Percentiles rank a stretch among this genome's conserved stretches.
Conservation (phyloP, 2,329 filamentous ascomycete genomes). For the Venturia carpophila region DNA sequence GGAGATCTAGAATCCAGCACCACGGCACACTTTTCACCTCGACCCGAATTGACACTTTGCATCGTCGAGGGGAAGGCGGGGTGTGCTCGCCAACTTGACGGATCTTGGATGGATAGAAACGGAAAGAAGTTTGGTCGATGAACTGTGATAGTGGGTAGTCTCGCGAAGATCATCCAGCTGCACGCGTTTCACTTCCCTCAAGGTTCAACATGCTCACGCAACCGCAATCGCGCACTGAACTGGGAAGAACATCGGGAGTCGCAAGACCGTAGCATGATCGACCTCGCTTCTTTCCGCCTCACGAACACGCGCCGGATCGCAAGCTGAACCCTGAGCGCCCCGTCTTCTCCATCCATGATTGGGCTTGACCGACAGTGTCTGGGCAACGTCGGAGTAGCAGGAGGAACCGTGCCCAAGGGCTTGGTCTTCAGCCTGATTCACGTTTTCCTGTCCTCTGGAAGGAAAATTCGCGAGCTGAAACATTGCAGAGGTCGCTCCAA, state of each 20-base stretch:
- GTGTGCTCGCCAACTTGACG: neutral
- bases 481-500: neutral
- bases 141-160: too few species aligned
- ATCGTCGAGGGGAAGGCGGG: neutral
- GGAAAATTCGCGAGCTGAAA: neutral
- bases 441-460: neutral
- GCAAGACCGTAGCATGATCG: slow-evolving; percentile 2
- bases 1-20: neutral
- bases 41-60: neutral
- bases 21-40: neutral
- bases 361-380: slow-evolving; percentile 6
- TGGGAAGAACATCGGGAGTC: neutral
- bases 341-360: neutral
- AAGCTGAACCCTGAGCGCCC: neutral
- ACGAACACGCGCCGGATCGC: slow-evolving; percentile 1
- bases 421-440: neutral
- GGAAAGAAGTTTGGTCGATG: neutral
- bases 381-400: neutral
- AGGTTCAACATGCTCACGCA: neutral
- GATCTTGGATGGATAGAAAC: neutral
- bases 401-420: neutral
- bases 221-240: neutral
- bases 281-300: slow-evolving; percentile 3
- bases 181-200: neutral
- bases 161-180: neutral